These are phyloP conservation scores for Saccharomyces pastorianus DNA, from an alignment of 1,139 yeast species.

Conservation along the genomic window DNA sequence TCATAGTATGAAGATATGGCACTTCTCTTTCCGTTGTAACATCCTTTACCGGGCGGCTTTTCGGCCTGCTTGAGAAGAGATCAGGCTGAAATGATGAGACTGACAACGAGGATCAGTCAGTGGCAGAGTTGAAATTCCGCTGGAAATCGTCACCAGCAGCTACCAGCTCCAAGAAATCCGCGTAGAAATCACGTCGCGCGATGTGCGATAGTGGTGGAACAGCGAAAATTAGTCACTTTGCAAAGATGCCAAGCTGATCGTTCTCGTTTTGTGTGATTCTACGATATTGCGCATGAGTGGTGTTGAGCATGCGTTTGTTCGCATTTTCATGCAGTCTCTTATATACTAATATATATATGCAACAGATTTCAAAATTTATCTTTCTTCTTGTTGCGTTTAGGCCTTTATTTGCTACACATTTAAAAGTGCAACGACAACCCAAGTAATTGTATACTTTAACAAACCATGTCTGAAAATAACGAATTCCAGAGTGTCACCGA, in stretches of 20 bases:
- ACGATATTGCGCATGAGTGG: background rate
- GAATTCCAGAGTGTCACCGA: conserved; percentile 44
- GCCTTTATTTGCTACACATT: background rate
- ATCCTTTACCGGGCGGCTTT: background rate
- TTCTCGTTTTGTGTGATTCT: background rate
- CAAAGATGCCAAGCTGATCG: background rate
- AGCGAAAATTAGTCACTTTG: background rate
- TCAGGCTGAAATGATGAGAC: background rate
- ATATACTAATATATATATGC: no score
- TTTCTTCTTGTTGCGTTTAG: background rate
- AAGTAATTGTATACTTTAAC: background rate
- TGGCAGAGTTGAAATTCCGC: background rate
- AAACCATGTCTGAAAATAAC: conserved; percentile 6
- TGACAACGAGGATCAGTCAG: background rate
- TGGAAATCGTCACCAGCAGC: background rate
- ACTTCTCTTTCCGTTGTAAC: background rate
- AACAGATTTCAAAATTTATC: background rate
- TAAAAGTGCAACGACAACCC: background rate
- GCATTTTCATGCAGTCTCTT: background rate
- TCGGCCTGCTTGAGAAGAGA: background rate
- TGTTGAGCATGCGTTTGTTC: background rate
- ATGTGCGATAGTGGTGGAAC: background rate
- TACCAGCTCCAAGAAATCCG: background rate
- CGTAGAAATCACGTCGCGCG: background rate
- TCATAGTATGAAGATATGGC: background rate